Conservation (phyloP, 83 land plant genomes). For the Diphasiastrum complanatum region DNA sequence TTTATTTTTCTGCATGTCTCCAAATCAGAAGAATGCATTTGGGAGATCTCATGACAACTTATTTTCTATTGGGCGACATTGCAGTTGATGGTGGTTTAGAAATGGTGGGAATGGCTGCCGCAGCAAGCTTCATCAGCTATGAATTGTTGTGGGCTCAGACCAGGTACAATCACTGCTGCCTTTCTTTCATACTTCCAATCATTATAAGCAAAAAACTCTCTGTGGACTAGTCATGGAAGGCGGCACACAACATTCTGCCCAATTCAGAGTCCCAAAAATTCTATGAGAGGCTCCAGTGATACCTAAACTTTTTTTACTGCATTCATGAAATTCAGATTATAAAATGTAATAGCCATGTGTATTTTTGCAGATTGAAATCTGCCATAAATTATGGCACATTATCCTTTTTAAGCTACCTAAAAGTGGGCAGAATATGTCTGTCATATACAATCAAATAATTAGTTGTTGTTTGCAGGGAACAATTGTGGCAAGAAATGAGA, state of each 20-base stretch:
- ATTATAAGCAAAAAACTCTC: not conserved
- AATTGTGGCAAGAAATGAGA: slow-evolving; percentile 17
- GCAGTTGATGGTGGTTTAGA: slow-evolving; percentile 29
- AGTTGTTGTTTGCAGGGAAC: slow-evolving; percentile 4
- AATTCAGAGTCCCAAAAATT: too few relatives aligned
- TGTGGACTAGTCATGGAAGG: not conserved
- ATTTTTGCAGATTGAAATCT: too few relatives aligned
- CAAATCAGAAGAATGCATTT: not conserved
- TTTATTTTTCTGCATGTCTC: not conserved
- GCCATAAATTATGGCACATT: not conserved
- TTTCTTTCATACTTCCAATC: not conserved
- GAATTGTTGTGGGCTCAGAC: slow-evolving; percentile 25
- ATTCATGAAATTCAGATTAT: too few relatives aligned
- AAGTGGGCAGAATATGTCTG: not conserved
- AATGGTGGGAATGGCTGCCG: slow-evolving; percentile 27
- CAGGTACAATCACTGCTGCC: slow-evolving; percentile 7
- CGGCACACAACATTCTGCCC: not conserved
- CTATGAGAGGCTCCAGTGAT: too few relatives aligned
- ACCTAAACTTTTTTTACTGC: too few relatives aligned
- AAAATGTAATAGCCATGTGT: too few relatives aligned
- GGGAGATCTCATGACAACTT: too few relatives aligned
- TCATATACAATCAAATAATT: not conserved
- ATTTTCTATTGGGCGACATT: not conserved
- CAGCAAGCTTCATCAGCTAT: slow-evolving; percentile 28
- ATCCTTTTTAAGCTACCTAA: not conserved